phyloP scores from a whole-genome alignment of 208 protist genomes.

The Crithidia expoeki region DNA sequence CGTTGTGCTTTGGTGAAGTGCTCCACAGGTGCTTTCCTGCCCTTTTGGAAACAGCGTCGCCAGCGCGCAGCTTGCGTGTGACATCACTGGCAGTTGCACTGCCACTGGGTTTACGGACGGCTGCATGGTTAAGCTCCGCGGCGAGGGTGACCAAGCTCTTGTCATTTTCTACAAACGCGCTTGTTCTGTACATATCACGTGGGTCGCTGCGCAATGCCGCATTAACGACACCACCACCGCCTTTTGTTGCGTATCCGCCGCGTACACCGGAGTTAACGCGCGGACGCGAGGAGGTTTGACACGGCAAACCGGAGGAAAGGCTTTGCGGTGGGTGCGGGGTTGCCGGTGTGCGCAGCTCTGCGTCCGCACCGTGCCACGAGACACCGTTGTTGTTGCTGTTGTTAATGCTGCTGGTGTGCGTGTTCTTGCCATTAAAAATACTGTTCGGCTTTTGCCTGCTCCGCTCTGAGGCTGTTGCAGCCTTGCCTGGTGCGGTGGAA shows the following conservation, averaged over 20 bases:
- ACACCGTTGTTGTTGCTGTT: background rate
- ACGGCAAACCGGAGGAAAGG: background rate
- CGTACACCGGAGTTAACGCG: background rate
- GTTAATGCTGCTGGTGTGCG: background rate
- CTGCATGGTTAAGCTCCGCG: constrained; percentile 13
- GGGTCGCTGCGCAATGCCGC: background rate
- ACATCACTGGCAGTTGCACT: background rate
- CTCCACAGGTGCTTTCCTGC: too few species aligned
- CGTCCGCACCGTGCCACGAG: background rate
- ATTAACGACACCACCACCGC: background rate
- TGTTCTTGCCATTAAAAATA: background rate
- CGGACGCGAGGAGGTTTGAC: background rate
- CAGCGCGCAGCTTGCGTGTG: too few species aligned
- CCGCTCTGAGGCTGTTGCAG: background rate
- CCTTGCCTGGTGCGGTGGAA: background rate
- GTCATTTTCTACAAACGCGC: constrained; percentile 12
- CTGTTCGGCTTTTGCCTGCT: background rate
- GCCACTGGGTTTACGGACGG: background rate
- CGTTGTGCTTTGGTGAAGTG: too few species aligned
- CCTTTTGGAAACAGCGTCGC: too few species aligned
- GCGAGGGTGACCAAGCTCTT: constrained; percentile 11
- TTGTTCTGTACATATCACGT: constrained; percentile 12
- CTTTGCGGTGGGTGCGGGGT: background rate
- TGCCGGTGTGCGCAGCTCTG: background rate
- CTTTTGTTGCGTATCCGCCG: background rate